Conservation (phyloP, 257 asterid species). For the Henckelia pumila region DNA sequence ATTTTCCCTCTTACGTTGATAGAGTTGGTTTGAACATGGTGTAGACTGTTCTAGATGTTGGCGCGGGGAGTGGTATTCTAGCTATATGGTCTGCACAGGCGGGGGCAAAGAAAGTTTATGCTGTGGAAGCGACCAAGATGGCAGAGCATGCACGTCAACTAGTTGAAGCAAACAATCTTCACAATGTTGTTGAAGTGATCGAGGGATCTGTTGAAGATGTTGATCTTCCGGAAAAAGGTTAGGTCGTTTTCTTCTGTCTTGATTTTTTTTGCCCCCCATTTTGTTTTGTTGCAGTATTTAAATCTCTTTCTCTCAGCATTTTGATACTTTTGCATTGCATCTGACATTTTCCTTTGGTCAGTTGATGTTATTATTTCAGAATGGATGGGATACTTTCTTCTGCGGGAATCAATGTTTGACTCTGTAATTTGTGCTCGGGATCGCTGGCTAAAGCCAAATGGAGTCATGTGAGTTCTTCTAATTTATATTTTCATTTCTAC, state of each 20-base stretch:
- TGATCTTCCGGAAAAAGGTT: constrained; percentile 90
- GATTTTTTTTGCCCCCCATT: neutral
- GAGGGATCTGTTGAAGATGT: constrained; percentile 92
- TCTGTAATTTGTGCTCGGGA: constrained; percentile 92
- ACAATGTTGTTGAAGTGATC: constrained; percentile 78
- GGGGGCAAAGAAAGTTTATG: constrained; percentile 96
- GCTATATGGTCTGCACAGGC: constrained; percentile 99
- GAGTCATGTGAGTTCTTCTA: constrained; percentile 73
- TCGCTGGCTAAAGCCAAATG: constrained; percentile 85
- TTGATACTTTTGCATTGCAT: neutral
- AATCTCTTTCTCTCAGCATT: neutral
- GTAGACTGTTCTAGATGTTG: constrained; percentile 91
- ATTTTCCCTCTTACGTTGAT: constrained; percentile 13
- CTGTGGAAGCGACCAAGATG: constrained; percentile 99
- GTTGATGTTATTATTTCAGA: constrained; percentile 97
- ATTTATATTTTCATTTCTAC: neutral
- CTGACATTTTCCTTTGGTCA: constrained; percentile 32
- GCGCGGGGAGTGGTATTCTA: constrained; percentile 95
- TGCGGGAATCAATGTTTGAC: constrained; percentile 98
- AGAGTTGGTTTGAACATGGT: constrained; percentile 42
- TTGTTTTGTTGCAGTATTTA: neutral
- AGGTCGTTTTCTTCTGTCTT: neutral
- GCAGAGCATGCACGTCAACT: constrained; percentile 80
- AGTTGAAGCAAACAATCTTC: constrained; percentile 67
- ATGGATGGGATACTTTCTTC: constrained; percentile 99